Evolutionary conservation across 768 basidiomycete species (phyloP), one percentile per base, ranked within the genome.

Genomic region (Auriscalpium vulgare): DNA sequence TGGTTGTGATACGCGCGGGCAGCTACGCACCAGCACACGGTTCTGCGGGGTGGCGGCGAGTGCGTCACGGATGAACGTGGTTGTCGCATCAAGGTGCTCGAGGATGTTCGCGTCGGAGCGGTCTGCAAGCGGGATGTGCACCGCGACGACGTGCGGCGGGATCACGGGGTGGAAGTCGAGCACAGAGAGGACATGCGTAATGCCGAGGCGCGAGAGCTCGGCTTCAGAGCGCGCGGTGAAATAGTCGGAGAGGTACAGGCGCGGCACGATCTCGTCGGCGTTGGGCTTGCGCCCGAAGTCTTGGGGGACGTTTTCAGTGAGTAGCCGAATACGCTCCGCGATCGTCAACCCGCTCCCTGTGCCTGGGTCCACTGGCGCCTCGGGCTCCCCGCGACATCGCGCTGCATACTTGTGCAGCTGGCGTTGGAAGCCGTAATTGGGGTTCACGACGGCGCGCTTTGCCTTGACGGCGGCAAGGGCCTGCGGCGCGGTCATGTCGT

Each of bases 151-250:
- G 64, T n/a, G 53, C 56, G 71, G 68, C 8, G 80, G 80, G 56
- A 82, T 69, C 10, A 62, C 66, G 10, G 79, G 78, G 17, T 70
- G 69, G 37, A 69, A 60, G 55, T 89, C 85, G 47, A 89, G 58
- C 36, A 84, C 76, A 23, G 83, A 85, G 23, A 91, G 68, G 58
- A 91, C 72, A 69, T 91, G 89, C 1, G 88, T 91, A 59, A 89
- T 80, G 11, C 85, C 84, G 8, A 88, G 76, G 19, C 68, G 69
- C 10, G 61, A 56, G n/a, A 88, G 71, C 55, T 75, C 74, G 5
- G 73, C 71, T 11, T 66, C 67, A 63, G 81, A 69, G 23, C 67
- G 67, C 17, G 84, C 87, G 10, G 80, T 82, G 61, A 69, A 70
- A 51, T 77, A 77, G 61, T 83, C 84, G 2, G 85, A 81, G 51